These are phyloP conservation scores for Geotrichum histeridarum DNA, from an alignment of 1,139 yeast genomes.

Conservation along the genomic window DNA sequence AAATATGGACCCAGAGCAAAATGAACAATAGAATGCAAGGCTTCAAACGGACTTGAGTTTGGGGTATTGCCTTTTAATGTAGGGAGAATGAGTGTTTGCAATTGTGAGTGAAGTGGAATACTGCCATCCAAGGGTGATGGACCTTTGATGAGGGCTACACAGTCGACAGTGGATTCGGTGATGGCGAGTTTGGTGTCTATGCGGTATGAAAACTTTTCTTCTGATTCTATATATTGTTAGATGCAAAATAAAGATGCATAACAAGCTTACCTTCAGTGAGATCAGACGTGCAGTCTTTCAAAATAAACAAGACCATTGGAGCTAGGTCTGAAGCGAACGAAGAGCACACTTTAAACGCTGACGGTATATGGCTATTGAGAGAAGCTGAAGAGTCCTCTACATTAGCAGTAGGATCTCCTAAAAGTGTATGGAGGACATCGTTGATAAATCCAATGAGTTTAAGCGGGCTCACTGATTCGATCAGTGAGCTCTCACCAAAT, in stretches of 20 bases:
- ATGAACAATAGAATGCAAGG: conserved; percentile 54
- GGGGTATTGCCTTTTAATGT: conserved; percentile 11
- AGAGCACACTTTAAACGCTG: conserved; percentile 17
- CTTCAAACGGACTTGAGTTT: conserved; percentile 44
- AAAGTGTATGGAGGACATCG: conserved; percentile 14
- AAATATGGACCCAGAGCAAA: conserved; percentile 53
- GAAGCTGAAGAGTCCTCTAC: conserved; percentile 9
- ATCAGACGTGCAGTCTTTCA: conserved; percentile 10
- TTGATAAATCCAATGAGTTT: conserved; percentile 17
- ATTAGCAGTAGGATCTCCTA: conserved; percentile 18
- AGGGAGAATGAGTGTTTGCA: conserved; percentile 38
- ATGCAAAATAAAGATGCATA: neutral
- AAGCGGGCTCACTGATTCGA: conserved; percentile 19
- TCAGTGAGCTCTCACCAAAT: conserved; percentile 1
- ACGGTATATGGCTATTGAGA: neutral
- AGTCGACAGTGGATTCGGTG: conserved; percentile 21
- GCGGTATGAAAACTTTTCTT: conserved; percentile 12
- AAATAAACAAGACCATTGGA: conserved; percentile 18
- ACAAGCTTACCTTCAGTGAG: conserved; percentile 1
- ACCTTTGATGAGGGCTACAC: conserved; percentile 45
- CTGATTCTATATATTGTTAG: neutral
- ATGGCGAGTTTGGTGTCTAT: conserved; percentile 19
- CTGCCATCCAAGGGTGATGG: conserved; percentile 37
- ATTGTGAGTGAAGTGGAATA: conserved; percentile 39
- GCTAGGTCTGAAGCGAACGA: conserved; percentile 18